Evolutionary conservation across 140 eudicot genomes (phyloP).

Genomic region (Ambrosia hybrid): DNA sequence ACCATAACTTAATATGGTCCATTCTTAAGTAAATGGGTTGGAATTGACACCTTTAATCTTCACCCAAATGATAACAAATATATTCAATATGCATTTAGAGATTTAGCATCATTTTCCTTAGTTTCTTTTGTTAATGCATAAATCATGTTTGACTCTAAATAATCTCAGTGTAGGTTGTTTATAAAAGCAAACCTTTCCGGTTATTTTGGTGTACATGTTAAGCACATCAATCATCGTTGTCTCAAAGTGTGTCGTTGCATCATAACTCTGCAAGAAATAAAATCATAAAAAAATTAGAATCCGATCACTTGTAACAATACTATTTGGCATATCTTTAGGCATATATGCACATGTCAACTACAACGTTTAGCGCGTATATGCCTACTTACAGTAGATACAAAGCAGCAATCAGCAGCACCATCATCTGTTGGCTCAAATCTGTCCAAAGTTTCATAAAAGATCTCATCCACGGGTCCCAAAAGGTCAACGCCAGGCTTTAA

Average conservation of each 20-base stretch:
- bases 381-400: conserved; percentile 67
- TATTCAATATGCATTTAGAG: conserved; percentile 1
- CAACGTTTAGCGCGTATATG: background rate
- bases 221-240: conserved; percentile 82
- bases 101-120: background rate
- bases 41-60: background rate
- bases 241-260: conserved; percentile 89
- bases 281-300: conserved; percentile 5
- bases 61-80: conserved; percentile 5
- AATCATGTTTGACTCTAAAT: background rate
- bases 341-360: background rate
- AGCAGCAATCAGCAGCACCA: conserved; percentile 62
- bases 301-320: background rate
- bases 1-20: background rate
- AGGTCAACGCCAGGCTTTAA: conserved; percentile 86
- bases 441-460: conserved; percentile 78
- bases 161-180: background rate
- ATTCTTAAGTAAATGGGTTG: conserved; percentile 4
- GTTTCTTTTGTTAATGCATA: conserved; percentile 15
- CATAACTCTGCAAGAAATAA: conserved; percentile 65
- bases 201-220: conserved; percentile 71
- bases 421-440: conserved; percentile 76
- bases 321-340: background rate
- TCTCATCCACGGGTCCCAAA: conserved; percentile 84
- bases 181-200: conserved; percentile 72